Percentiles rank a stretch among this genome's conserved stretches.
phyloP scores from a whole-genome alignment of 441 rosid genomes.

The Croton laevigatus region DNA sequence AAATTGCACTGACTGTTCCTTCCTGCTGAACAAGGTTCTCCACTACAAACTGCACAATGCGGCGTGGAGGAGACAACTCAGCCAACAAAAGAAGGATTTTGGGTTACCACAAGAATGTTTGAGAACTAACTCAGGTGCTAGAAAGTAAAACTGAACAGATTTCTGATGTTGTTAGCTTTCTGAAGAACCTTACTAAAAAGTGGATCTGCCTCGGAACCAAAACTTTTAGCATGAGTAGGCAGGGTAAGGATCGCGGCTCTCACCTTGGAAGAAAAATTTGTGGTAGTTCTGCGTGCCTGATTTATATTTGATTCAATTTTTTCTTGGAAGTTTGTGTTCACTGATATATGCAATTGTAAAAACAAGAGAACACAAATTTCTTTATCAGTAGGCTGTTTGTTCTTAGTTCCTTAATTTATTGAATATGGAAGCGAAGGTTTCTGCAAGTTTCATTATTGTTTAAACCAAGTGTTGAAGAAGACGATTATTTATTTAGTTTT shows the following conservation, averaged over 20 bases:
- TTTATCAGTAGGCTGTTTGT: background rate
- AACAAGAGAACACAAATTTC: background rate
- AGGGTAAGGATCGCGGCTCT: background rate
- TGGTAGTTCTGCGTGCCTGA: background rate
- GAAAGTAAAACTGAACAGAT: background rate
- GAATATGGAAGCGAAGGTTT: background rate
- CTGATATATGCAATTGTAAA: background rate
- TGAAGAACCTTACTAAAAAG: background rate
- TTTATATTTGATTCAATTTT: background rate
- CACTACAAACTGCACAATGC: conserved; percentile 86
- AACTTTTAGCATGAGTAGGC: background rate
- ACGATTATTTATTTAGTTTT: too few relatives aligned
- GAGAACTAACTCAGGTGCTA: conserved; percentile 32
- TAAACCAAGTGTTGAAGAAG: background rate
- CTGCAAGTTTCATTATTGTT: background rate
- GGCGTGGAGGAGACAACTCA: conserved; percentile 68
- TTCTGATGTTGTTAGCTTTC: background rate
- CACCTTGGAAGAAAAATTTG: background rate
- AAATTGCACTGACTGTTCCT: background rate
- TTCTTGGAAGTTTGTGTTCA: background rate
- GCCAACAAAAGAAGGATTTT: conserved; percentile 41
- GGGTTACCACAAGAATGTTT: conserved; percentile 80
- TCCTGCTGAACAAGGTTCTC: conserved; percentile 40
- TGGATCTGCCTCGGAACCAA: background rate
- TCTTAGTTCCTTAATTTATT: background rate